These are phyloP conservation scores for Persicaria maculosa DNA, from an alignment of 148 eudicot genomes.

Conservation along the genomic window DNA sequence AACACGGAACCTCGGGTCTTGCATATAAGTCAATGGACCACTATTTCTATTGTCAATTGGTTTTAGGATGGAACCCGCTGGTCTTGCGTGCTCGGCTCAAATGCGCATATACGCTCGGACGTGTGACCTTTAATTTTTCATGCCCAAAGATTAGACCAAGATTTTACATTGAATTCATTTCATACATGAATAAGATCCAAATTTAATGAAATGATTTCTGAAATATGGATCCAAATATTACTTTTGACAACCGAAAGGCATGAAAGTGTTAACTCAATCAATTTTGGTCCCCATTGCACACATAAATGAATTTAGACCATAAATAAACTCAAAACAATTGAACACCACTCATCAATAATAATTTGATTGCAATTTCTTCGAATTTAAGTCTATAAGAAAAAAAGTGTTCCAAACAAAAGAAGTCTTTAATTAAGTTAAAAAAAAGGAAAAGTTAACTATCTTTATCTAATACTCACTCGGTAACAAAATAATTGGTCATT, in stretches of 20 bases:
- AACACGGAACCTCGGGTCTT: too few relatives aligned
- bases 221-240: neutral
- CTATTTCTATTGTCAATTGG: too few relatives aligned
- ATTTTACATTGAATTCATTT: neutral
- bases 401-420: too few relatives aligned
- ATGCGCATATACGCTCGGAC: too few relatives aligned
- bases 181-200: neutral
- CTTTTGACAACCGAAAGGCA: neutral
- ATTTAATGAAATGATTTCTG: neutral
- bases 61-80: too few relatives aligned
- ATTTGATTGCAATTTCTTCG: neutral
- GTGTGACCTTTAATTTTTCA: too few relatives aligned
- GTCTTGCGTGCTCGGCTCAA: too few relatives aligned
- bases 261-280: neutral
- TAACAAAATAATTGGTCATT: too few relatives aligned
- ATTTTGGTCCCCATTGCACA: slow-evolving; percentile 5
- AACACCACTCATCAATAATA: neutral
- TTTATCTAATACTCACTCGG: too few relatives aligned
- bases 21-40: too few relatives aligned
- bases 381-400: neutral
- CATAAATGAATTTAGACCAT: neutral
- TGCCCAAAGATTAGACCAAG: neutral
- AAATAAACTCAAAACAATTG: neutral
- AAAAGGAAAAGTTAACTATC: too few relatives aligned
- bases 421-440: too few relatives aligned